phyloP scores from a whole-genome alignment of 2,329 filamentous ascomycete species.

The Bipolaris gigantea region DNA sequence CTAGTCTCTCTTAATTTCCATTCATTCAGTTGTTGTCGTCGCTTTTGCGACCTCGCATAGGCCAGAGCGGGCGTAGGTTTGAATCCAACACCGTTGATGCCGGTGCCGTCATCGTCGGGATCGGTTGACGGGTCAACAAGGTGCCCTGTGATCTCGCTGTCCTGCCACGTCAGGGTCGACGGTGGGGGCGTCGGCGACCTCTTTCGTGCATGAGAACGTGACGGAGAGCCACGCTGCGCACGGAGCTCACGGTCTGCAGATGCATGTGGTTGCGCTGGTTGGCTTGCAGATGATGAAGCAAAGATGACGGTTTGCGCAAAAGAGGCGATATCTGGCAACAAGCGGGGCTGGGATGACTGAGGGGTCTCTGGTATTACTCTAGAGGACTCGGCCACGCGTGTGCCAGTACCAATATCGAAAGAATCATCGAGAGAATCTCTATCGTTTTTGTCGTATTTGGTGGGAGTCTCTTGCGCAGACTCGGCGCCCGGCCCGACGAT shows the following conservation, averaged over 20 bases:
- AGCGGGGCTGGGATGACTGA: conserved; percentile 39
- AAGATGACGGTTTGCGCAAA: conserved; percentile 37
- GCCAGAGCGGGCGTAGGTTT: conserved; percentile 62
- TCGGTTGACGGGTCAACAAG: conserved; percentile 53
- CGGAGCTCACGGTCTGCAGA: conserved; percentile 5
- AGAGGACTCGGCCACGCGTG: conserved; percentile 1
- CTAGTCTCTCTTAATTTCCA: conserved; percentile 62
- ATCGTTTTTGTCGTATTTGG: not conserved
- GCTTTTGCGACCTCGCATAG: conserved; percentile 57
- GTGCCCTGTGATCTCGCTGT: conserved; percentile 65
- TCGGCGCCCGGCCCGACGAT: conserved; percentile 18
- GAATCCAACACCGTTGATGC: conserved; percentile 66
- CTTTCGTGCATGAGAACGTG: conserved; percentile 24
- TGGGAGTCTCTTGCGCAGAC: conserved; percentile 5
- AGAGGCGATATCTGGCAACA: conserved; percentile 34
- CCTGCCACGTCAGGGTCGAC: conserved; percentile 56
- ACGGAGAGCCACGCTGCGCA: conserved; percentile 12
- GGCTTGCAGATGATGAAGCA: conserved; percentile 18
- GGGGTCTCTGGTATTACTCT: conserved; percentile 38
- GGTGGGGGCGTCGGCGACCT: conserved; percentile 38
- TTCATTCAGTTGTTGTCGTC: conserved; percentile 61
- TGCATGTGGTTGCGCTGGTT: conserved; percentile 7
- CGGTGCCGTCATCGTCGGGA: conserved; percentile 63
- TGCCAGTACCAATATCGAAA: conserved; percentile 10
- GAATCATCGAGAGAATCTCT: conserved; percentile 7